Evolutionary conservation across 2,329 filamentous ascomycete species (phyloP).

Genomic region (Didymella exigua): DNA sequence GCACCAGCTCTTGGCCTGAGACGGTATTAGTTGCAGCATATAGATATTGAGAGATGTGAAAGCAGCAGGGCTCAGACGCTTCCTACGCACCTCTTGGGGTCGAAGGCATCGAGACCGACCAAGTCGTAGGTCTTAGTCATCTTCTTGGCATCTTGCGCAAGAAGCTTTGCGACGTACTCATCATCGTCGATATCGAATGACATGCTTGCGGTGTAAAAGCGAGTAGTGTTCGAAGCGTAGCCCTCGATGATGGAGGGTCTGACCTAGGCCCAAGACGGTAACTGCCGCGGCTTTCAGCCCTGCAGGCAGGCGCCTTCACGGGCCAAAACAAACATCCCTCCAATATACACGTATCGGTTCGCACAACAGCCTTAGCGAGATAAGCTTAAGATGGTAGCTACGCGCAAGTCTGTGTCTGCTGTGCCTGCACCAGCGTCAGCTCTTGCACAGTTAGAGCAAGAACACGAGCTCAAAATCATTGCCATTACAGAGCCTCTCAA

Average conservation of each 20-base stretch:
- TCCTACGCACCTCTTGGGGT: conserved; percentile 57
- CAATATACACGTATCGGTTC: not conserved
- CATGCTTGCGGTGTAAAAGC: conserved; percentile 24
- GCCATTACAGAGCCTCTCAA: conserved; percentile 77
- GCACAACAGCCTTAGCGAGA: not conserved
- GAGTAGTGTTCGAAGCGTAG: not conserved
- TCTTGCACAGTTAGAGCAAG: conserved; percentile 62
- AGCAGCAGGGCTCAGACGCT: conserved; percentile 3
- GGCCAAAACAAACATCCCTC: conserved; percentile 41
- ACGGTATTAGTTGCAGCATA: not conserved
- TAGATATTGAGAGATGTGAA: not conserved
- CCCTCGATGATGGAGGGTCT: conserved; percentile 7
- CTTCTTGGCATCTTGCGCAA: conserved; percentile 78
- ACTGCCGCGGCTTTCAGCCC: conserved; percentile 30
- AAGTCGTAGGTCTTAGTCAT: conserved; percentile 75
- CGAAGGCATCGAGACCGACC: conserved; percentile 73
- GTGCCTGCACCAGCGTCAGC: conserved; percentile 37
- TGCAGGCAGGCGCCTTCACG: conserved; percentile 17
- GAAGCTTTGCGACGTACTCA: conserved; percentile 78
- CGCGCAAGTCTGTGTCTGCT: conserved; percentile 29
- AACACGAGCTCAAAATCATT: conserved; percentile 72
- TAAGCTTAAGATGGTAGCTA: conserved; percentile 32
- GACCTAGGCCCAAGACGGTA: conserved; percentile 24
- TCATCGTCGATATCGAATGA: conserved; percentile 58
- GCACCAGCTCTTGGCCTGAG: conserved; percentile 66